phyloP scores from a whole-genome alignment of 2,329 filamentous ascomycete species.

The Aspergillus sp. region DNA sequence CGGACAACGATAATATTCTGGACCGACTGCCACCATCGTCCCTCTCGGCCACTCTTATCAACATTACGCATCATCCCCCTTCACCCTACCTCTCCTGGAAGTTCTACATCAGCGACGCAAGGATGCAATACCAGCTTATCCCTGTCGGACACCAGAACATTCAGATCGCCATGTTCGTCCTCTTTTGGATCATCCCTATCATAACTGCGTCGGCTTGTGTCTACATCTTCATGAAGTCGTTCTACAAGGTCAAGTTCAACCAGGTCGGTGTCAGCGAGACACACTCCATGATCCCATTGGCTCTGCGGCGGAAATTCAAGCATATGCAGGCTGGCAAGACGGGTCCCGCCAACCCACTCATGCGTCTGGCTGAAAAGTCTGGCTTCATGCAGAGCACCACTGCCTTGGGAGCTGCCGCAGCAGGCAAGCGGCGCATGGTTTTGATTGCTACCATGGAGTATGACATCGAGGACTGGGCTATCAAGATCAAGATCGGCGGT shows the following conservation, averaged over 20 bases:
- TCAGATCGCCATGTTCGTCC: conserved; percentile 54
- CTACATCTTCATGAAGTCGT: conserved; percentile 58
- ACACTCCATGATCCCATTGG: conserved; percentile 38
- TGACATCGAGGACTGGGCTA: conserved; percentile 66
- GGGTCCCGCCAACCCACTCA: too few relatives aligned
- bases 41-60: conserved; percentile 54
- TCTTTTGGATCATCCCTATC: conserved; percentile 55
- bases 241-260: conserved; percentile 64
- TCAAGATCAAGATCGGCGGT: conserved; percentile 70
- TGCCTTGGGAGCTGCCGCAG: conserved; percentile 25
- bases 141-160: not conserved
- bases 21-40: conserved; percentile 62
- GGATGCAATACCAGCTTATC: not conserved
- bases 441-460: conserved; percentile 71
- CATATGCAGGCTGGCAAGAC: conserved; percentile 2
- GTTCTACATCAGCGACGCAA: conserved; percentile 52
- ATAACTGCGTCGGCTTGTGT: conserved; percentile 49
- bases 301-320: conserved; percentile 36
- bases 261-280: conserved; percentile 54
- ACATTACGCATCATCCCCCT: conserved; percentile 56
- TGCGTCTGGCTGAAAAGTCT: conserved; percentile 30
- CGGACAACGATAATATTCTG: conserved; percentile 58
- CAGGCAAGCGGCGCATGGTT: conserved; percentile 50
- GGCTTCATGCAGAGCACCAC: conserved; percentile 37
- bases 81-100: conserved; percentile 56